These are phyloP conservation scores for Lactifluus pinguis DNA, from an alignment of 768 basidiomycete species.

Conservation along the genomic window DNA sequence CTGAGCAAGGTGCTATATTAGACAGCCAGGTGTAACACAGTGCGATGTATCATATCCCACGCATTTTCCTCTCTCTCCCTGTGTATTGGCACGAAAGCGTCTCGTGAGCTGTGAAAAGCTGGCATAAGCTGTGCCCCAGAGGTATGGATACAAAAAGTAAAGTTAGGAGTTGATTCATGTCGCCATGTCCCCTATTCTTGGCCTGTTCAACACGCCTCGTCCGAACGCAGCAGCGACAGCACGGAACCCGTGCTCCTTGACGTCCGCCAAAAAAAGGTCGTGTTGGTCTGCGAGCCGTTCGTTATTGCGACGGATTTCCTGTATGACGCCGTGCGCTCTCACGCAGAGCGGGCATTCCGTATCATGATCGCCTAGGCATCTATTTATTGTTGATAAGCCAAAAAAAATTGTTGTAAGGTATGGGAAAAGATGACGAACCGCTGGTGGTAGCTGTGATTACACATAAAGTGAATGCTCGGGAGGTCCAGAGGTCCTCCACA, in stretches of 20 bases:
- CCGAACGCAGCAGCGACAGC: constrained; percentile 65
- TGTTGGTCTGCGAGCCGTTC: constrained; percentile 76
- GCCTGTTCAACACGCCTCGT: constrained; percentile 45
- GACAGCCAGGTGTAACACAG: background rate
- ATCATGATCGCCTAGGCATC: constrained; percentile 85
- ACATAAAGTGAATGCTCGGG: constrained; percentile 96
- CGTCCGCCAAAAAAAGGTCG: constrained; percentile 69
- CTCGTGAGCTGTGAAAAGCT: background rate
- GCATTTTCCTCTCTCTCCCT: background rate
- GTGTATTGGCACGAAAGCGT: background rate
- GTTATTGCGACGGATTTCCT: constrained; percentile 84
- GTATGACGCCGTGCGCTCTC: constrained; percentile 77
- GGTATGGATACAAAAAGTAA: background rate
- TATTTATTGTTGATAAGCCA: constrained; percentile 24
- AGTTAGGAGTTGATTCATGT: background rate
- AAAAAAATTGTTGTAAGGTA: background rate
- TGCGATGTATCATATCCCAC: constrained; percentile 6
- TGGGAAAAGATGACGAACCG: constrained; percentile 39
- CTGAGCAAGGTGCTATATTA: constrained; percentile 80
- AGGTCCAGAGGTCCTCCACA: constrained; percentile 88
- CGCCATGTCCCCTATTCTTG: constrained; percentile 17
- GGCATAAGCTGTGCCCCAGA: background rate
- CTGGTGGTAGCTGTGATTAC: constrained; percentile 94
- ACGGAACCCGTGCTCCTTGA: constrained; percentile 58
- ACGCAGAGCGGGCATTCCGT: constrained; percentile 87